Conservation (phyloP, 2,329 filamentous ascomycete species). For the Penicillium sp. region DNA sequence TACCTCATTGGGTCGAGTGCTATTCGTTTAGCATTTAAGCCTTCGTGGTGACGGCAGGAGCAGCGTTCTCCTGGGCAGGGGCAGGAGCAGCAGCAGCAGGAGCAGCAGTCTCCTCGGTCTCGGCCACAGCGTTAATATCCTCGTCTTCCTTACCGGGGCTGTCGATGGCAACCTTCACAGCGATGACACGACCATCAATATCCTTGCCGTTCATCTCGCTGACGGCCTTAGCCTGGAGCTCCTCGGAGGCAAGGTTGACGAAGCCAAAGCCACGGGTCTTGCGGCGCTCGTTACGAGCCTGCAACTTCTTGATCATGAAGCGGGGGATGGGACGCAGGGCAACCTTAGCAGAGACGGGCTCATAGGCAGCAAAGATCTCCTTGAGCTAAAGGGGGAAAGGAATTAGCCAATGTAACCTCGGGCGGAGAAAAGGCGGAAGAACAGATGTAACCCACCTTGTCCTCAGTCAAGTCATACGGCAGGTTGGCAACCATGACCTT, state of each 20-base stretch:
- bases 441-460: conserved; percentile 65
- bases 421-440: not conserved
- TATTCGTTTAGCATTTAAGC: conserved; percentile 32
- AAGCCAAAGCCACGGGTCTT: conserved; percentile 99
- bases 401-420: conserved; percentile 25
- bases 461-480: conserved; percentile 95
- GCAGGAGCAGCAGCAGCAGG: conserved; percentile 36
- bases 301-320: conserved; percentile 99
- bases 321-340: conserved; percentile 96
- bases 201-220: conserved; percentile 99
- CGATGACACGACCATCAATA: conserved; percentile 97
- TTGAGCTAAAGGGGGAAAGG: conserved; percentile 65
- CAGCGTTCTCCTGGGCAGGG: conserved; percentile 21
- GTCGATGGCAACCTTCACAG: conserved; percentile 99
- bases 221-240: conserved; percentile 95
- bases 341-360: conserved; percentile 94
- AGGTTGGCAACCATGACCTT: conserved; percentile 99
- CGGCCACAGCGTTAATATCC: conserved; percentile 53
- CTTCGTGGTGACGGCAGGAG: conserved; percentile 20
- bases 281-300: conserved; percentile 94
- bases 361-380: conserved; percentile 91
- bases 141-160: conserved; percentile 98
- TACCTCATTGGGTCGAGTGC: conserved; percentile 13
- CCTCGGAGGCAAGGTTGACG: conserved; percentile 91
- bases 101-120: conserved; percentile 42